Base-by-base conservation (phyloP, 2,329 filamentous ascomycete genomes). In the Orbilia ellipsospora region DNA sequence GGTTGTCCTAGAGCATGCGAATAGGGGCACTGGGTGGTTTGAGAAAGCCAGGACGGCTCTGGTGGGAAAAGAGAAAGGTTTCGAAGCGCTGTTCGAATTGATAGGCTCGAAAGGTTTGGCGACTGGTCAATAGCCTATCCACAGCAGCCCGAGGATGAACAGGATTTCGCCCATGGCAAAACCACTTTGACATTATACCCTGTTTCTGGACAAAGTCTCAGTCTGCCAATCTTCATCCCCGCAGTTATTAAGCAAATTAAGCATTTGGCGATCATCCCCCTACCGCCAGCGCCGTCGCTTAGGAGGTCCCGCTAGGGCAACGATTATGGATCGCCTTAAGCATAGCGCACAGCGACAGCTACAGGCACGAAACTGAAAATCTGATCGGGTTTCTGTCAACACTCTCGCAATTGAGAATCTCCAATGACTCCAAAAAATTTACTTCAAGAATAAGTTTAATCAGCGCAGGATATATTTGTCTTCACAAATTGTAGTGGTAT, bases 21-120 rank as follows among this genome's bases (percentile, higher is more conserved):
- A 69, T 36, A 18, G 23, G n/a, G 64, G 40, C 2, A 69, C 20
- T 5, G 45, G 13, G 13, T 75, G 72, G 72, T 60, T 69, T 18
- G 52, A 51, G 40, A 28, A 60, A 15, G 63, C 70, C 2, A 66
- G n/a, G 26, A 45, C 50, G n/a, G 64, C 52, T 2, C 40, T 69
- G n/a, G 4, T 50, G 15, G 20, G 20, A 18, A 67, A 50, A 40
- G 70, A 62, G 16, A 10, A 2, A 8, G 61, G 57, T 23, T 48
- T 75, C 6, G 57, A 52, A n/a, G 63, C 59, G 20, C n/a, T 75
- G 8, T 75, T 75, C 23, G 57, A 45, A 40, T 10, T 44, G 26
- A 45, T 23, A 31, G 3, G 28, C 7, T 59, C 60, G 36, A 42
- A 40, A 31, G 26, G 18, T 16, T 16, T 28, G 31, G 15, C 54